Conservation (phyloP, 192 early-diverging fungal genomes). For the Linnemannia exigua region DNA sequence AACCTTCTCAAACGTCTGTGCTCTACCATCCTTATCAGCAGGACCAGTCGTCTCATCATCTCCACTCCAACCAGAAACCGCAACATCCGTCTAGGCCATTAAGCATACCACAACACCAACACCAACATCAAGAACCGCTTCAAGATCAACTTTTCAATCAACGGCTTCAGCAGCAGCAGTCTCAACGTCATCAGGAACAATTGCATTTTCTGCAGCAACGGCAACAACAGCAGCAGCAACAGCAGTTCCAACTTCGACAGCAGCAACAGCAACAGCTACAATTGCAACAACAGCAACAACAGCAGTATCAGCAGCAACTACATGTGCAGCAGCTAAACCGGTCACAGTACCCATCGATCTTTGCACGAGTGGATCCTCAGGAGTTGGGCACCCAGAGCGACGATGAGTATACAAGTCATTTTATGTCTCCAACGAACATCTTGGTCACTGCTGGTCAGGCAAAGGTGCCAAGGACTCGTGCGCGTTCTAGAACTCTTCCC, state of each 20-base stretch:
- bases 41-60: neutral
- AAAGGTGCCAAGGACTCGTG: neutral
- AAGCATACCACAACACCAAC: neutral
- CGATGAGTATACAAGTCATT: neutral
- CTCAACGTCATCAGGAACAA: neutral
- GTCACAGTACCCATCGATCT: neutral
- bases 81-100: neutral
- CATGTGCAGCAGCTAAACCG: neutral
- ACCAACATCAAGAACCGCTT: neutral
- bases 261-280: no score
- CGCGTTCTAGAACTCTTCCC: neutral
- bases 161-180: neutral
- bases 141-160: no score
- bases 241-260: neutral
- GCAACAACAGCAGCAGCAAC: neutral
- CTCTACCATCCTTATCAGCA: neutral
- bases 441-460: neutral
- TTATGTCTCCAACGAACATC: neutral
- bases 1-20: neutral
- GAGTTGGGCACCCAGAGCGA: slow-evolving; percentile 13
- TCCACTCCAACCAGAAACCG: neutral
- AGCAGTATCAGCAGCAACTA: neutral
- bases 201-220: neutral
- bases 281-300: neutral
- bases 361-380: neutral